Base-by-base conservation (phyloP, 2,329 filamentous ascomycete genomes). In the Grosmannia huntii region DNA sequence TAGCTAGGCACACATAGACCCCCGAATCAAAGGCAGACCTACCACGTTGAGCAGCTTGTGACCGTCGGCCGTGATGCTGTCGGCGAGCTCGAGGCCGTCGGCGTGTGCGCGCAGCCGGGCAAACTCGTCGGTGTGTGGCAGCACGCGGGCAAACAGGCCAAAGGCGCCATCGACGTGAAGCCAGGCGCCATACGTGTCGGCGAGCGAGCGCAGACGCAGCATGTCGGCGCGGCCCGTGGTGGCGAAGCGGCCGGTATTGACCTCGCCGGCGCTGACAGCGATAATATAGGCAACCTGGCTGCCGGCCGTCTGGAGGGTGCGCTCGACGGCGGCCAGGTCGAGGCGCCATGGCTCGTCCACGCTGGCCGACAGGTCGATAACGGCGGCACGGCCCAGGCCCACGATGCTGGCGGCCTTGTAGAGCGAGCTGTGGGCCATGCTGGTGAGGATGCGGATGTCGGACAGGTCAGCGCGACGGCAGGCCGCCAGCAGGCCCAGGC, bases 31-130 rank as follows among this genome's bases (percentile, higher is more conserved):
- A 19, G 4, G 23, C 10, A 2, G 5, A 77, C 81, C 60, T 70
- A 85, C 83, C 52, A 96, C 90, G 64, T 96, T 96, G 61, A 97
- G 79, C n/a, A 96, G 73, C 68, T 96, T 96, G 70, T 97, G 92
- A 0, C 81, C 87, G 66, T 96, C 91, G 2, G 87, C 85, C 0
- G 89, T 85, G 64, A 96, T 90, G 55, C 89, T 95, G 68, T 96
- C 90, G 3, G 88, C 90, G 2, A 95, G 75, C 61, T 95, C 86
- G 14, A 96, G 70, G 0, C 88, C 89, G 4, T 80, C 76, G 1
- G 72, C 77, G 60, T 71, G 76, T 41, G 68, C 71, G 59, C 71
- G 83, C 61, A 82, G 72, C 14, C 68, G 59, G 3, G 72, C 67
- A 66, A 87, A 90, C 58, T 85, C 79, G 1, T 75, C 68, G 11